Evolutionary conservation across 176 grass and related monocot species (phyloP).

Genomic region (Echinochloa phyllopogon): DNA sequence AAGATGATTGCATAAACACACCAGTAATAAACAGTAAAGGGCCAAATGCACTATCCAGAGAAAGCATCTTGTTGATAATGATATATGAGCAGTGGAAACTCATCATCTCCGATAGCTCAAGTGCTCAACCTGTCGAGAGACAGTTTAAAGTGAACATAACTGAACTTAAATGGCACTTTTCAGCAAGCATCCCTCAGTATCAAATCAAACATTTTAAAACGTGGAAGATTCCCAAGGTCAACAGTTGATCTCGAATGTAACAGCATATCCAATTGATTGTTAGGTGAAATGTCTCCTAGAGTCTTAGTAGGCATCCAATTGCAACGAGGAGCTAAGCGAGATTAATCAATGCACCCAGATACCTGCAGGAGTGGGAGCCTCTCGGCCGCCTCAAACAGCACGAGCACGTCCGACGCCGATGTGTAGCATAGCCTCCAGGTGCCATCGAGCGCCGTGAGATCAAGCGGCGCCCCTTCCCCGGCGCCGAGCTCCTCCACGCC

Average conservation of each 20-base stretch:
- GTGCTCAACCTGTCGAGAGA: neutral
- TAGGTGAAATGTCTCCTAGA: neutral
- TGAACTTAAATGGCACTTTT: neutral
- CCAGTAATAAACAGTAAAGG: constrained; percentile 2
- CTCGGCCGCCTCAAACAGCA: constrained; percentile 85
- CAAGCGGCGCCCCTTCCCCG: constrained; percentile 53
- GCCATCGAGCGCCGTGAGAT: constrained; percentile 76
- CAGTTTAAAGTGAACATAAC: neutral
- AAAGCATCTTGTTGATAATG: constrained; percentile 14
- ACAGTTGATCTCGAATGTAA: neutral
- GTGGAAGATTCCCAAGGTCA: neutral
- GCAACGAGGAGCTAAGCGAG: neutral
- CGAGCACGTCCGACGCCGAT: constrained; percentile 78
- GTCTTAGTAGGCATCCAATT: neutral
- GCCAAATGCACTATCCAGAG: neutral
- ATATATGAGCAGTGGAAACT: neutral
- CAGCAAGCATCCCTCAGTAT: neutral
- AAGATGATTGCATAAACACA: neutral
- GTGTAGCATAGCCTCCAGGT: constrained; percentile 96
- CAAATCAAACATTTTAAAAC: neutral
- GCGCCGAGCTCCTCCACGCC: constrained; percentile 74
- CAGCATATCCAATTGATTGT: neutral
- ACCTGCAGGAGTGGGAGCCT: constrained; percentile 83
- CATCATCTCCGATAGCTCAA: neutral
- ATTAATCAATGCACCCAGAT: neutral